Base-by-base conservation (phyloP, 2,329 filamentous ascomycete species). In the Penicillium sp. region DNA sequence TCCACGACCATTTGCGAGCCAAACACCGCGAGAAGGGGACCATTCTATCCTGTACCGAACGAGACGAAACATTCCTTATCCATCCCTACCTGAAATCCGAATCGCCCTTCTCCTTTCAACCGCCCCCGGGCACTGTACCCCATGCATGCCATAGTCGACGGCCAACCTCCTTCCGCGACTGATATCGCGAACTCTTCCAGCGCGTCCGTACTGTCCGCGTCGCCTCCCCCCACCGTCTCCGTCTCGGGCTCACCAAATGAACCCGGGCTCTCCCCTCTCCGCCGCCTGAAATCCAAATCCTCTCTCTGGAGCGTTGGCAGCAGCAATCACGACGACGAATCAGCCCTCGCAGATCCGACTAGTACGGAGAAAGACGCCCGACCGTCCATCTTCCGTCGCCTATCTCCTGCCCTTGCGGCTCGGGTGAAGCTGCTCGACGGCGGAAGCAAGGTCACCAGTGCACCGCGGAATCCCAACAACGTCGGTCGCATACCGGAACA, bases 341-440 rank as follows among this genome's bases (percentile, higher is more conserved):
- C 35, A 11, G 32, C 38, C 10, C 36, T 37, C 8, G 39, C 48
- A 21, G 51, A 57, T 14, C 36, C 48, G 7, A 40, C 39, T n/a
- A 47, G 39, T 9, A 45, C 51, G 30, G 59, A 64, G 32, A 63
- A 62, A 38, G 54, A 49, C 11, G 40, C 54, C 15, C 49, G 55
- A 20, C 48, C 63, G 14, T 65, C 62, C 15, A 63, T 70, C 45
- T 61, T 70, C 34, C 66, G 67, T 42, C 65, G 66, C 13, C 51
- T 70, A 30, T 70, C 67, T 27, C 67, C 67, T 33, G 65, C 64
- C 14, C 55, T 70, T 8, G 67, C 67, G 7, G 67, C 67, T 33
- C 64, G 67, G 32, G 65, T 70, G 37, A 70, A 68, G 44, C 45
- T 65, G 18, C 53, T 70, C 15, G 66, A 69, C 58, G 58, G 65